Base-by-base conservation (phyloP, 2,329 filamentous ascomycete species). In the Ascocoryne sarcoides region DNA sequence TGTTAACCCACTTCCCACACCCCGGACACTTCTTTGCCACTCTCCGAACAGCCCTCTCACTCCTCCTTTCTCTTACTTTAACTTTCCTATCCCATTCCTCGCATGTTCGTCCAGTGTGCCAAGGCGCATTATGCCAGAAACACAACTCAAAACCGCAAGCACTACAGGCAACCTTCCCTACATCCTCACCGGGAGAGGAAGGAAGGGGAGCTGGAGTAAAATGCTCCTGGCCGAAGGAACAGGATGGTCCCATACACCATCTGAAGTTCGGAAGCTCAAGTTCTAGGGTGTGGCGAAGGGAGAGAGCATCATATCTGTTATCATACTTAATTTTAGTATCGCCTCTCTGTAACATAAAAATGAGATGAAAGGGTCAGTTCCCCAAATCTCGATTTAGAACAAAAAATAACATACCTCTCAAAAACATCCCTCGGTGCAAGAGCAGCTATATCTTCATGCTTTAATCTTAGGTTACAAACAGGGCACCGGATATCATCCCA, bases 401-500 rank as follows among this genome's bases (percentile, higher is more conserved):
- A 26, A 7, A 16, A 16, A 19, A 19, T 12, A 15, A 18, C 3
- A 9, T 39, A 45, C 42, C 35, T 45, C 9, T 40, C 23, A 20
- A 47, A 45, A 8, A 44, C 37, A 10, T 48, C 41, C 16, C 30
- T 17, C 4, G 43, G 17, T 14, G 45, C 45, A 36, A 44, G 45
- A 14, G 46, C 45, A 3, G 34, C 39, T 8, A 50, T 30, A 33
- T 50, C 47, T 10, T 45, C 39, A 29, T 50, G 43, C 17, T 44
- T 12, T 1, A 50, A 28, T 28, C 42, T 32, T 3, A 37, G 4
- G 23, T 43, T 43, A 36, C 45, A 48, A 3, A 41, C 35, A 10
- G 43, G 45, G 19, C 47, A 50, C 26, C 45, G 16, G 10, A 50
- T 48, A 37, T 50, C 43, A 14, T 42, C 32, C 47, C 47, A 50